These are phyloP conservation scores for Ophiocytium majus DNA, from an alignment of 352 stramenopile species.

Conservation along the genomic window DNA sequence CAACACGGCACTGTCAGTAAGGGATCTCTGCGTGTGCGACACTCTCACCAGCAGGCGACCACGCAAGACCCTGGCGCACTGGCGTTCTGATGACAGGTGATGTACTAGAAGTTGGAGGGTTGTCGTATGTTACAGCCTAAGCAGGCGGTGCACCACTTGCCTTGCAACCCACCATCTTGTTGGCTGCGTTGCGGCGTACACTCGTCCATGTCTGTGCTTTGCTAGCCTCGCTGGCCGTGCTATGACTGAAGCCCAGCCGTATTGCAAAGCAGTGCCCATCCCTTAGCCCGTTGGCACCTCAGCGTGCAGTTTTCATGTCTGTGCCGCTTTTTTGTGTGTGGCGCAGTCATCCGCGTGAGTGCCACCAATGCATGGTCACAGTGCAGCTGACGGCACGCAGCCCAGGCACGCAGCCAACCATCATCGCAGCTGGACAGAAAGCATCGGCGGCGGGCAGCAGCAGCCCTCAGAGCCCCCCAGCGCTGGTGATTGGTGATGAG, in stretches of 20 bases:
- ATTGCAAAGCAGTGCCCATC: no score
- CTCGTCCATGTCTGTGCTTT: no score
- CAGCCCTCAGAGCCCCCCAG: slow-evolving; percentile 26
- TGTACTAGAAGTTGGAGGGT: no score
- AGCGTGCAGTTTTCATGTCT: no score
- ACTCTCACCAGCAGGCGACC: slow-evolving; percentile 51
- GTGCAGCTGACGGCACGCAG: slow-evolving; percentile 48
- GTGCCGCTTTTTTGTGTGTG: no score
- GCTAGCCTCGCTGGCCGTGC: no score
- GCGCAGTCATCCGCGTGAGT: slow-evolving; percentile 40
- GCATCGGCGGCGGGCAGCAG: background rate
- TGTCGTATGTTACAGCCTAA: no score
- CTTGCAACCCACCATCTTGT: no score
- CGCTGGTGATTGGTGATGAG: slow-evolving; percentile 46
- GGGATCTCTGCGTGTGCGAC: slow-evolving; percentile 43
- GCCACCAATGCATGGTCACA: slow-evolving; percentile 52
- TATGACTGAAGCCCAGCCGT: no score
- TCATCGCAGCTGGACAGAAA: background rate
- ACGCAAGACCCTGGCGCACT: slow-evolving; percentile 49
- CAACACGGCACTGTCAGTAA: slow-evolving; percentile 42
- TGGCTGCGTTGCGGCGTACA: no score
- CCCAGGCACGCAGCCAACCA: slow-evolving; percentile 1
- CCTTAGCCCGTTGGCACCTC: no score
- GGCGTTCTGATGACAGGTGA: slow-evolving; percentile 42
- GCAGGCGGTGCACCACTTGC: no score